Percentiles rank a stretch among this genome's conserved stretches.
Evolutionary conservation across 2,329 filamentous ascomycete genomes (phyloP).

Genomic region (Penicillium rolfsii): DNA sequence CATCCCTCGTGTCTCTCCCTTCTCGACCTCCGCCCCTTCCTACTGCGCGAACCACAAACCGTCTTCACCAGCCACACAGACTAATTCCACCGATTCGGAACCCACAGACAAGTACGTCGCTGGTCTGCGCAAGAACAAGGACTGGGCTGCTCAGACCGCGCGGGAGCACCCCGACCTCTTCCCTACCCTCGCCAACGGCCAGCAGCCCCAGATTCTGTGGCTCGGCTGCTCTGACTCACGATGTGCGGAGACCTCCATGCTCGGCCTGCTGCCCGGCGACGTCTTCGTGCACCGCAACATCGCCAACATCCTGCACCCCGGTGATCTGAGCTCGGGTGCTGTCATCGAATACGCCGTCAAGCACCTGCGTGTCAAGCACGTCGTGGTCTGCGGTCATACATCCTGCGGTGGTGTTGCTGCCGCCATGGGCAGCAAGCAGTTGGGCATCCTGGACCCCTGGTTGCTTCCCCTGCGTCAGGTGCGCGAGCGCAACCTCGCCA

Average conservation of each 20-base stretch:
- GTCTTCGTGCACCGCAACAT: slow-evolving; percentile 92
- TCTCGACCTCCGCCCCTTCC: slow-evolving; percentile 27
- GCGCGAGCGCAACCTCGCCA: slow-evolving; percentile 56
- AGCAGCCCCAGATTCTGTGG: slow-evolving; percentile 70
- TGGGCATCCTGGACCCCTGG: slow-evolving; percentile 66
- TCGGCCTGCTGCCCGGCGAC: slow-evolving; percentile 77
- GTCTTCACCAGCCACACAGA: slow-evolving; percentile 13
- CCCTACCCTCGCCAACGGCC: slow-evolving; percentile 66
- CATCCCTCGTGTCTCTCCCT: slow-evolving; percentile 15
- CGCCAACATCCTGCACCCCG: slow-evolving; percentile 76
- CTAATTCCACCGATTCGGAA: slow-evolving; percentile 20
- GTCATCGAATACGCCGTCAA: slow-evolving; percentile 80
- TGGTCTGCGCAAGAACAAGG: slow-evolving; percentile 69
- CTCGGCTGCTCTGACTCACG: slow-evolving; percentile 86
- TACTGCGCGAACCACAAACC: slow-evolving; percentile 23
- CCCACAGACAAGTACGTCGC: slow-evolving; percentile 61
- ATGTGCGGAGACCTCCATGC: slow-evolving; percentile 79
- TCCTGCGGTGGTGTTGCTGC: slow-evolving; percentile 63
- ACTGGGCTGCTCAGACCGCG: slow-evolving; percentile 69
- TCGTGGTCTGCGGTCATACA: slow-evolving; percentile 66
- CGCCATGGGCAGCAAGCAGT: slow-evolving; percentile 58
- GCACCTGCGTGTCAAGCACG: slow-evolving; percentile 68
- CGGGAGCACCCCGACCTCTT: slow-evolving; percentile 73
- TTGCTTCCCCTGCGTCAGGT: slow-evolving; percentile 60
- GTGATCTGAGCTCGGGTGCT: slow-evolving; percentile 73